phyloP scores from a whole-genome alignment of 371 early-diverging fungal genomes.

The Mucor sp. region DNA sequence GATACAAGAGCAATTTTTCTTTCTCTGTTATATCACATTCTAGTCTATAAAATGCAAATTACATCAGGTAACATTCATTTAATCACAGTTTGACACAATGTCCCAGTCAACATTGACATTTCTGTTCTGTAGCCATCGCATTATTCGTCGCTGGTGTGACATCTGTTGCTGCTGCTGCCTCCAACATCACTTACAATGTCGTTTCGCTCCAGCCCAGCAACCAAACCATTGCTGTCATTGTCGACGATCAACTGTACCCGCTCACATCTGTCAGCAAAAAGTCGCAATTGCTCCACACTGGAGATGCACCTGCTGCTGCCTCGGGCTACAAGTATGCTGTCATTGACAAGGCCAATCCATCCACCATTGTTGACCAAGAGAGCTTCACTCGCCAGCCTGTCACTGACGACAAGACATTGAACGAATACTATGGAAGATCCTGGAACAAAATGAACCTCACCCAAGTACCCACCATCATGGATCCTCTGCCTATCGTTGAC shows the following conservation, averaged over 20 bases:
- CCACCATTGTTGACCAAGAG: slow-evolving; percentile 12
- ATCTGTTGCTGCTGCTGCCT: background rate
- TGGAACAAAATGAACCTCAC: slow-evolving; percentile 16
- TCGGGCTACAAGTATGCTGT: slow-evolving; percentile 14
- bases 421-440: slow-evolving; percentile 24
- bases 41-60: background rate
- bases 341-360: background rate
- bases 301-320: slow-evolving; percentile 12
- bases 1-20: background rate
- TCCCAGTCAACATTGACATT: background rate
- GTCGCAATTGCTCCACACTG: slow-evolving; percentile 12
- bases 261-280: background rate
- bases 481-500: slow-evolving; percentile 15
- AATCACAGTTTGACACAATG: background rate
- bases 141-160: background rate
- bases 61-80: background rate
- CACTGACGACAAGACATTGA: background rate
- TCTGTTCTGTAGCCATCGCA: background rate
- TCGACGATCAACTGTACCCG: slow-evolving; percentile 17
- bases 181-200: slow-evolving; percentile 17
- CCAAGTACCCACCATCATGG: slow-evolving; percentile 6
- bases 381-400: slow-evolving; percentile 15
- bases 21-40: background rate
- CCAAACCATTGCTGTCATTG: slow-evolving; percentile 12
- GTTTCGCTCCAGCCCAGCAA: slow-evolving; percentile 2